These are phyloP conservation scores for Colletotrichum sp. DNA, from an alignment of 2,329 filamentous ascomycete species.

Conservation along the genomic window DNA sequence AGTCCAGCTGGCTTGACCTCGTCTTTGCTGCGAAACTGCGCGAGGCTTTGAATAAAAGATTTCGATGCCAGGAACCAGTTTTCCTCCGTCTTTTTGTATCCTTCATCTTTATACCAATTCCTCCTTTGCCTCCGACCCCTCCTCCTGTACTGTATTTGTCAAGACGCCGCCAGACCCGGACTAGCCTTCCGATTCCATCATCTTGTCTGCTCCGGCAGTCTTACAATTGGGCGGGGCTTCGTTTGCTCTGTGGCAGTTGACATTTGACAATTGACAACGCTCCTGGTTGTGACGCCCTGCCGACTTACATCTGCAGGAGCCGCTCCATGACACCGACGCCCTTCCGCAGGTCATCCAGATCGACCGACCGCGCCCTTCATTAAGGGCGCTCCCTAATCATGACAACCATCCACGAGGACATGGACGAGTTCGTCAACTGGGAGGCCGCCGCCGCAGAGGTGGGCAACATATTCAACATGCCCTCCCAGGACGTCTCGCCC, in stretches of 20 bases:
- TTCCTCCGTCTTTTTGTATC: background rate
- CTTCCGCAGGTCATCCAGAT: conserved; percentile 1
- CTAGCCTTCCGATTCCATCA: background rate
- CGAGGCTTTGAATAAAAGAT: conserved; percentile 17
- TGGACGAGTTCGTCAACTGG: conserved; percentile 71
- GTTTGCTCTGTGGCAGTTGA: background rate
- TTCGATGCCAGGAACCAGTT: background rate
- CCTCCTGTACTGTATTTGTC: background rate
- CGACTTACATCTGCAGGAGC: conserved; percentile 3
- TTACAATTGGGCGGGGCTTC: conserved; percentile 15
- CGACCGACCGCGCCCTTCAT: conserved; percentile 4
- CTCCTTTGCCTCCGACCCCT: conserved; percentile 10
- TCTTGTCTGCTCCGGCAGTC: background rate
- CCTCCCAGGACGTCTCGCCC: conserved; percentile 39
- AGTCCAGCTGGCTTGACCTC: conserved; percentile 11
- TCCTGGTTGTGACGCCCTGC: background rate
- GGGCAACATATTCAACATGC: conserved; percentile 35
- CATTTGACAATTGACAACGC: conserved; percentile 5
- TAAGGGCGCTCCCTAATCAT: conserved; percentile 25
- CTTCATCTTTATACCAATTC: conserved; percentile 18
- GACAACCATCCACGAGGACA: conserved; percentile 49
- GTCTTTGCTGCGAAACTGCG: background rate
- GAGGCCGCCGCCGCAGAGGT: conserved; percentile 51
- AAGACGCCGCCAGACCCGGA: background rate
- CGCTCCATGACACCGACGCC: conserved; percentile 11